Percentiles rank a stretch among this genome's conserved stretches.
These are phyloP conservation scores for Stagonosporopsis chrysanthemi DNA, from an alignment of 2,329 filamentous ascomycete species.

Conservation along the genomic window DNA sequence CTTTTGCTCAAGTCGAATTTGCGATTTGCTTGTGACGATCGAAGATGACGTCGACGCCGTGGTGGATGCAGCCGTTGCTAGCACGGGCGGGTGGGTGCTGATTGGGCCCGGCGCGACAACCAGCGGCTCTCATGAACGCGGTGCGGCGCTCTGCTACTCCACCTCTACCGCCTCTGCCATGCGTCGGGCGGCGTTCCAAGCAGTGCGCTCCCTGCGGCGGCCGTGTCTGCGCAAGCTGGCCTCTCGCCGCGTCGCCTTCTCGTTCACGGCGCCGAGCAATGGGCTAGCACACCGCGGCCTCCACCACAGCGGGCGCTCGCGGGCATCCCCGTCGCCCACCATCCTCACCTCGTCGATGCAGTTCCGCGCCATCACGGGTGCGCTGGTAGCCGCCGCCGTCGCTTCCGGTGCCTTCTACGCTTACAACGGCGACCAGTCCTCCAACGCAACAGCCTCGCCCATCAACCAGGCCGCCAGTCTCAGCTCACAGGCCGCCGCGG, in stretches of 20 bases:
- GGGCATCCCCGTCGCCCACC: slow-evolving; percentile 44
- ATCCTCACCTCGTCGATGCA: slow-evolving; percentile 77
- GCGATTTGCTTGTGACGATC: neutral
- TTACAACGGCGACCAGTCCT: slow-evolving; percentile 59
- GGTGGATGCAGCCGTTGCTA: neutral
- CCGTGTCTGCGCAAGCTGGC: slow-evolving; percentile 67
- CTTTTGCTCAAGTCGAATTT: neutral
- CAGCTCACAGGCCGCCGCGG: slow-evolving; percentile 46
- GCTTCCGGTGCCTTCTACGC: slow-evolving; percentile 81
- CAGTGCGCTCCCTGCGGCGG: slow-evolving; percentile 72
- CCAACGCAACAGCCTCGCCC: slow-evolving; percentile 29
- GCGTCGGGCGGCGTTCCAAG: slow-evolving; percentile 75
- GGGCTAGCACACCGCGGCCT: slow-evolving; percentile 58
- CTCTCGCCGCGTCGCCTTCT: slow-evolving; percentile 51
- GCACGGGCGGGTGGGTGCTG: neutral
- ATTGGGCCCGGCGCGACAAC: slow-evolving; percentile 4
- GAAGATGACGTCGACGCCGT: slow-evolving; percentile 27
- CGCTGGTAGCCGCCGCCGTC: slow-evolving; percentile 71
- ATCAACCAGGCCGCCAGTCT: slow-evolving; percentile 43
- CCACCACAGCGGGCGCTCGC: slow-evolving; percentile 47
- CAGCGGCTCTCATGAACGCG: neutral
- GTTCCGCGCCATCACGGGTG: slow-evolving; percentile 71
- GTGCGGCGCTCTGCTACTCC: neutral
- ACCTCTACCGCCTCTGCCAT: slow-evolving; percentile 53
- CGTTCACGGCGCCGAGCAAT: slow-evolving; percentile 47